These are phyloP conservation scores for Zygoascus hellenicus DNA, from an alignment of 1,139 yeast genomes.

Conservation along the genomic window DNA sequence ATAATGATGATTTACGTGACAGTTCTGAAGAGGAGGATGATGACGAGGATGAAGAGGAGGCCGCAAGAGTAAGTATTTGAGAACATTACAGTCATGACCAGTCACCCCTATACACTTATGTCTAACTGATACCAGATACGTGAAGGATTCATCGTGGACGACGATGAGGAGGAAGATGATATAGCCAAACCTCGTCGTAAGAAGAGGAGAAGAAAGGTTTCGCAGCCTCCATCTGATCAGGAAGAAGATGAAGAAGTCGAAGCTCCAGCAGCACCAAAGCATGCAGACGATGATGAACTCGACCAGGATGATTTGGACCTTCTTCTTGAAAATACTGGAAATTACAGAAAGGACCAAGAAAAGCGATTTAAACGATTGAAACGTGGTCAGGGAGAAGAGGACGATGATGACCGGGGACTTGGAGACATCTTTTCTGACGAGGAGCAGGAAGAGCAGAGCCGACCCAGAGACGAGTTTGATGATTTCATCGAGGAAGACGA, in stretches of 20 bases:
- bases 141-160: slow-evolving; percentile 84
- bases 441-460: slow-evolving; percentile 46
- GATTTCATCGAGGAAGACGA: slow-evolving; percentile 98
- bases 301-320: slow-evolving; percentile 95
- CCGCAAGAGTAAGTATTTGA: slow-evolving; percentile 29
- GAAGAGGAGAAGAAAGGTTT: slow-evolving; percentile 21
- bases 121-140: slow-evolving; percentile 44
- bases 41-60: slow-evolving; percentile 42
- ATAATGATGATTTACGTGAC: slow-evolving; percentile 19
- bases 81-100: no score
- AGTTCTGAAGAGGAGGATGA: slow-evolving; percentile 41
- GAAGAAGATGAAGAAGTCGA: slow-evolving; percentile 16
- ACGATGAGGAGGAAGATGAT: slow-evolving; percentile 52
- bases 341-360: slow-evolving; percentile 37
- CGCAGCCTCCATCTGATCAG: slow-evolving; percentile 4
- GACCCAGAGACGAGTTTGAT: slow-evolving; percentile 69
- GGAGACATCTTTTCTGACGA: slow-evolving; percentile 85
- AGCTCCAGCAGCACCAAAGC: slow-evolving; percentile 14
- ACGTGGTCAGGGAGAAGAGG: slow-evolving; percentile 41
- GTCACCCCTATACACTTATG: no score
- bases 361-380: slow-evolving; percentile 68
- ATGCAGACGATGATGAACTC: slow-evolving; percentile 51
- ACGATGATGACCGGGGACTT: slow-evolving; percentile 41
- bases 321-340: slow-evolving; percentile 85
- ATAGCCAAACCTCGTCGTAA: slow-evolving; percentile 20